Conservation (phyloP, 495 filamentous ascomycete genomes). For the Neurospora hispaniola region DNA sequence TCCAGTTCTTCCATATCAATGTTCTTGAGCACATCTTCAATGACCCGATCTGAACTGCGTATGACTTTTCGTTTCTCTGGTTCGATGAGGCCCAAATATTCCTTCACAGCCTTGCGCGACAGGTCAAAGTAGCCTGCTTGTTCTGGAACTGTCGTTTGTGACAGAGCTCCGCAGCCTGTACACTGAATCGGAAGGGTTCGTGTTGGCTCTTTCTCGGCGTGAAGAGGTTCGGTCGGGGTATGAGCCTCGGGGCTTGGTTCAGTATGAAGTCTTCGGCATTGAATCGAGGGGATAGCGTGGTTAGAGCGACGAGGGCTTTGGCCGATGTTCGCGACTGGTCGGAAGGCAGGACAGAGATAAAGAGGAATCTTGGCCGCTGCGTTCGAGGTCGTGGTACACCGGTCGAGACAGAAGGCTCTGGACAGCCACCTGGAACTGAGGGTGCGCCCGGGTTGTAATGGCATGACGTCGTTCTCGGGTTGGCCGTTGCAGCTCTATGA, state of each 20-base stretch:
- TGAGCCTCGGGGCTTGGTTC: constrained; percentile 7
- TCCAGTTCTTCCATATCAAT: constrained; percentile 33
- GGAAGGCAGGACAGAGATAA: constrained; percentile 35
- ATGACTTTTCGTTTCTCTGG: constrained; percentile 11
- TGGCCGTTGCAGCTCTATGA: not conserved
- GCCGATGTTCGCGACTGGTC: not conserved
- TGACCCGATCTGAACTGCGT: constrained; percentile 23
- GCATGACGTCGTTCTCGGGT: not conserved
- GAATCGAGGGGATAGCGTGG: constrained; percentile 13
- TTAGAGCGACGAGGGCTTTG: constrained; percentile 1
- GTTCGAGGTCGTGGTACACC: constrained; percentile 11
- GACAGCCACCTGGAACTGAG: constrained; percentile 29
- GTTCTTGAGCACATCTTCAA: constrained; percentile 27
- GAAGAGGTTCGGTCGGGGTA: not conserved
- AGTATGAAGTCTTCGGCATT: constrained; percentile 21
- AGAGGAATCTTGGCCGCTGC: constrained; percentile 20
- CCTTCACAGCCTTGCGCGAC: constrained; percentile 40
- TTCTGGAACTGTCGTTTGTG: constrained; percentile 57
- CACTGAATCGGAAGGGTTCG: constrained; percentile 50
- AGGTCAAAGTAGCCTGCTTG: constrained; percentile 68
- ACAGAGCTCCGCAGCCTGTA: constrained; percentile 79
- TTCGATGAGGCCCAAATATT: constrained; percentile 27
- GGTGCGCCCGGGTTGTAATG: constrained; percentile 15
- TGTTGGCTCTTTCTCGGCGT: not conserved
- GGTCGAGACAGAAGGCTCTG: constrained; percentile 30